Evolutionary conservation across 2,329 filamentous ascomycete species (phyloP), one percentile per base, ranked within the genome.

Genomic region (Fusarium sp.): DNA sequence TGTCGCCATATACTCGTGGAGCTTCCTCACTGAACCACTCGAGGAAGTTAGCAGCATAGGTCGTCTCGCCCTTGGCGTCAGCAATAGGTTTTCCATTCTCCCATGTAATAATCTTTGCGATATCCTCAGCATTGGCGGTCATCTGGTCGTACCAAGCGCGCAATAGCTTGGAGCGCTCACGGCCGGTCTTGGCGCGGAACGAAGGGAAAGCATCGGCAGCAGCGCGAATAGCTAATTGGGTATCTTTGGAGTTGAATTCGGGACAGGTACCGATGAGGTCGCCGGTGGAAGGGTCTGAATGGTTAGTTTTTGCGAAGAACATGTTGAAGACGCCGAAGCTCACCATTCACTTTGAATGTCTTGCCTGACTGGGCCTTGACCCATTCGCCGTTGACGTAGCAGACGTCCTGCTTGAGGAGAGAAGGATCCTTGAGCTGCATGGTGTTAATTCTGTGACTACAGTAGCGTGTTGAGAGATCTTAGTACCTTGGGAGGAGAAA

Each of bases 311-410:
- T 26, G 15, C 4, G 45, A 33, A 28, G 24, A 43, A 11, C 4
- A 7, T n/a, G 15, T 58, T 15, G 8, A 38, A 26, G 9, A 44
- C 24, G n/a, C 40, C 24, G 24, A 22, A 20, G 63, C 77, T 69
- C 81, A 91, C 90, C 91, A 69, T 88, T 86, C 63, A 98, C 93
- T 78, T 96, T 91, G 80, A 98, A 99, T 45, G 94, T 97, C 87
- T 97, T 90, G 77, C 94, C 93, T 1, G 94, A 97, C 76, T 90
- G 88, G 73, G 95, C 93, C 73, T 87, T 86, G 66, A 97, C 88
- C 93, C 95, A 99, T 87, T 97, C 88, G 76, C 96, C 96, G 78
- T 99, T 95, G 76, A 98, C 90, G 78, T 95, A 98, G 75, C 90
- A 88, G 63, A 89, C 87, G 78, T 95, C 88, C 73, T 91, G 89